Evolutionary conservation across 768 basidiomycete genomes (phyloP).

Genomic region (Melanogaster broomeanus): DNA sequence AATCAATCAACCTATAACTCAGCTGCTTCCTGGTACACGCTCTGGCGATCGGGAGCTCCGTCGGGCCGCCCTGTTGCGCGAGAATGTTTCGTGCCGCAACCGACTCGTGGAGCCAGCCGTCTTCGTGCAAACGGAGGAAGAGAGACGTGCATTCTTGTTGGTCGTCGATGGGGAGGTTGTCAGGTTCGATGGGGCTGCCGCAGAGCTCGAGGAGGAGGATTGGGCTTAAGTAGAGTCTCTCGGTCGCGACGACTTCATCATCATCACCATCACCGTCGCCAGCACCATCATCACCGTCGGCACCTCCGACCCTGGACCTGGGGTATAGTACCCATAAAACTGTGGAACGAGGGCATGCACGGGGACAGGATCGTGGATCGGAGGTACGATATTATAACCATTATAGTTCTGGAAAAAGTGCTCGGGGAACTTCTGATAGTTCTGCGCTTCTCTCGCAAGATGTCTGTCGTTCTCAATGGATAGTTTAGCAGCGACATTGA

Average conservation of each 20-base stretch:
- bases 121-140: slow-evolving; percentile 41
- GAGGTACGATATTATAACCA: slow-evolving; percentile 24
- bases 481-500: slow-evolving; percentile 48
- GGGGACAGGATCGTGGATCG: slow-evolving; percentile 44
- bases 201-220: slow-evolving; percentile 52
- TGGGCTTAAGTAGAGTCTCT: slow-evolving; percentile 32
- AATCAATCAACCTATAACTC: slow-evolving; percentile 53
- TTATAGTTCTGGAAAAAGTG: slow-evolving; percentile 29
- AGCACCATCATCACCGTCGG: too few species aligned
- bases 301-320: too few species aligned
- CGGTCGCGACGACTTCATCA: too few species aligned
- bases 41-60: slow-evolving; percentile 20
- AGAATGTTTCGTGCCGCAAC: slow-evolving; percentile 45
- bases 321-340: slow-evolving; percentile 62
- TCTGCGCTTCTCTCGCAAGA: slow-evolving; percentile 30
- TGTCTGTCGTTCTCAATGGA: slow-evolving; percentile 41
- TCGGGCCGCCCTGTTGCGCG: slow-evolving; percentile 43
- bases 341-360: slow-evolving; percentile 57
- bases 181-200: slow-evolving; percentile 35
- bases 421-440: slow-evolving; percentile 28
- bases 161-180: slow-evolving; percentile 36
- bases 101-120: slow-evolving; percentile 43
- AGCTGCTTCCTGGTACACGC: too few species aligned
- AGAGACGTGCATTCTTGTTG: slow-evolving; percentile 42
- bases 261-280: too few species aligned